phyloP scores from a whole-genome alignment of 768 basidiomycete genomes.

The Leucosporidium scottii region DNA sequence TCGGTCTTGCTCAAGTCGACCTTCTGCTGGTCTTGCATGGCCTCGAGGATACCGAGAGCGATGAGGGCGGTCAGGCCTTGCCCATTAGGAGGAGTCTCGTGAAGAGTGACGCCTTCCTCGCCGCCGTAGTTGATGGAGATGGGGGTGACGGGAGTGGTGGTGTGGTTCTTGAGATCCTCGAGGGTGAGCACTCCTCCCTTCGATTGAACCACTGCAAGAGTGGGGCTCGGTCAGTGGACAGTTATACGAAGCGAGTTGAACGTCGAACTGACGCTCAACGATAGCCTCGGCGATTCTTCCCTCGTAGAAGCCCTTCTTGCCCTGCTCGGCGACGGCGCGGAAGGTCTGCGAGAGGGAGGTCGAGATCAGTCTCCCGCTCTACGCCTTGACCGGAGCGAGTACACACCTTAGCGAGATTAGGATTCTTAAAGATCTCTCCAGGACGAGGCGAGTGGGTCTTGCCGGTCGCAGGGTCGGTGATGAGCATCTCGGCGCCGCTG shows the following conservation, averaged over 20 bases:
- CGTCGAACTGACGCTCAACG: conserved; percentile 51
- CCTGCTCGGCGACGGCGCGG: conserved; percentile 65
- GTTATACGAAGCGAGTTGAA: too few species aligned
- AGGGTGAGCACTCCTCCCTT: conserved; percentile 90
- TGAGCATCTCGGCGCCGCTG: conserved; percentile 75
- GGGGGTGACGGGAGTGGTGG: conserved; percentile 72
- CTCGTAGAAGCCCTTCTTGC: conserved; percentile 89
- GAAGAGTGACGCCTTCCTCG: conserved; percentile 71
- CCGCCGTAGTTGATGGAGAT: conserved; percentile 75
- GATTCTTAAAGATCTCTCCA: conserved; percentile 54
- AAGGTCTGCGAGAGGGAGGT: conserved; percentile 51
- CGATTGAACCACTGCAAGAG: conserved; percentile 56
- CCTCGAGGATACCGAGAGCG: conserved; percentile 86
- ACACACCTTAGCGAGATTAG: conserved; percentile 58
- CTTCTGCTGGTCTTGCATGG: conserved; percentile 66
- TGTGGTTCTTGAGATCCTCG: conserved; percentile 80
- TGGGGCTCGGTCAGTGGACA: background rate
- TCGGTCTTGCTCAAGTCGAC: conserved; percentile 68
- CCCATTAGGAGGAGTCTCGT: conserved; percentile 97
- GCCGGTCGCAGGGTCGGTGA: conserved; percentile 54
- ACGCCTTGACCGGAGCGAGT: too few species aligned
- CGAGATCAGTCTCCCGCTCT: too few species aligned
- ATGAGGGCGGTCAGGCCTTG: conserved; percentile 94
- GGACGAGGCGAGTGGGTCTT: conserved; percentile 58
- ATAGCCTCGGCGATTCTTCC: conserved; percentile 84